A percentile compares a stretch with the other conserved stretches of the same genome.
phyloP scores from a whole-genome alignment of 2,329 filamentous ascomycete species.

The Alternaria rosae region DNA sequence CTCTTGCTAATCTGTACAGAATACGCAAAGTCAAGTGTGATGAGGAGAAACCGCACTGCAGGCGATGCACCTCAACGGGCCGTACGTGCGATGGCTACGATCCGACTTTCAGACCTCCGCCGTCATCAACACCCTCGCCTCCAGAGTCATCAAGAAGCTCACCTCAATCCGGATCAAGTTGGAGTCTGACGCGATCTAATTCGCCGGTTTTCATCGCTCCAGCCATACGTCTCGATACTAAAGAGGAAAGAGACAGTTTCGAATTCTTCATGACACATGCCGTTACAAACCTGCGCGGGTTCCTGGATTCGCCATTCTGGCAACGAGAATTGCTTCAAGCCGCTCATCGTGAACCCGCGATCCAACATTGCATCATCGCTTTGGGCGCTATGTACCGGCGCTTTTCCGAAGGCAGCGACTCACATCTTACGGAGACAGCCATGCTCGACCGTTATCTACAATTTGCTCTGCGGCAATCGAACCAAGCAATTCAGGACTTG shows the following conservation, averaged over 20 bases:
- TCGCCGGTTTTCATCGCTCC: conserved; percentile 22
- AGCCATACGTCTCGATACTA: conserved; percentile 26
- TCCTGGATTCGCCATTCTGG: conserved; percentile 44
- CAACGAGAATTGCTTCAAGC: conserved; percentile 42
- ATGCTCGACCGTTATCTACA: conserved; percentile 32
- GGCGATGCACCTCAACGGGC: conserved; percentile 42
- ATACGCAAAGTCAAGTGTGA: conserved; percentile 47
- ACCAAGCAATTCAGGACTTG: conserved; percentile 37
- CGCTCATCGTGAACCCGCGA: conserved; percentile 38
- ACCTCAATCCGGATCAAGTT: neutral
- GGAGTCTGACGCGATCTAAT: conserved; percentile 7
- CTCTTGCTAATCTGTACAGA: conserved; percentile 22
- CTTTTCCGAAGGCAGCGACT: conserved; percentile 30
- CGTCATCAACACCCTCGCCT: conserved; percentile 4
- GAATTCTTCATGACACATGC: conserved; percentile 41
- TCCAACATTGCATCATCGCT: conserved; percentile 42
- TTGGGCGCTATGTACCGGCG: conserved; percentile 44
- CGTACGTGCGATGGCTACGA: conserved; percentile 45
- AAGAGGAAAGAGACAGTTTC: conserved; percentile 37
- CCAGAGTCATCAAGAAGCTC: neutral
- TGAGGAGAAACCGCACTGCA: conserved; percentile 41
- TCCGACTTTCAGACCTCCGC: conserved; percentile 9
- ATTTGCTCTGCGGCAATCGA: conserved; percentile 44
- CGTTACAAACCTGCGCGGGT: conserved; percentile 34
- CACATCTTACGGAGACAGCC: conserved; percentile 32